These are phyloP conservation scores for Penicillium nordicum DNA, from an alignment of 2,329 filamentous ascomycete genomes.

Conservation along the genomic window DNA sequence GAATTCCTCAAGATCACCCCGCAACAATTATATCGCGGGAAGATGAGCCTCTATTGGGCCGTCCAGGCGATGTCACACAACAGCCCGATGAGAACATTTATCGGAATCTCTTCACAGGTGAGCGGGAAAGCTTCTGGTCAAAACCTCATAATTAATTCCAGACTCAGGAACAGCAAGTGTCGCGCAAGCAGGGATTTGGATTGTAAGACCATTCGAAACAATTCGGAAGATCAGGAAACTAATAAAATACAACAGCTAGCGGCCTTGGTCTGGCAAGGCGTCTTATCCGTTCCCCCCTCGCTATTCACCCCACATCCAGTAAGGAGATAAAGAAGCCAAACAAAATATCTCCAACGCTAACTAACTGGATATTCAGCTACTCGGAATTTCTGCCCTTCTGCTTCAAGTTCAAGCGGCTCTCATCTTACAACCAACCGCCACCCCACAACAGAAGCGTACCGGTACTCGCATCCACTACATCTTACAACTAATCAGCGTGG, in stretches of 20 bases:
- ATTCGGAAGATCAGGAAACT: not conserved
- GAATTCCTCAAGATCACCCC: constrained; percentile 56
- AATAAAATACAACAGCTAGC: constrained; percentile 51
- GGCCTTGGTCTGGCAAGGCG: constrained; percentile 71
- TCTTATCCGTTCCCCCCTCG: constrained; percentile 68
- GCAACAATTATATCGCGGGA: constrained; percentile 47
- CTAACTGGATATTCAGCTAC: constrained; percentile 44
- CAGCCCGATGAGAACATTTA: constrained; percentile 60
- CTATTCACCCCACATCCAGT: constrained; percentile 90
- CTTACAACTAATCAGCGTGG: constrained; percentile 58
- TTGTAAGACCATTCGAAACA: constrained; percentile 47
- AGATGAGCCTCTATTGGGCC: constrained; percentile 68
- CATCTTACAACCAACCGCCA: constrained; percentile 81
- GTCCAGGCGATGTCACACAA: constrained; percentile 71
- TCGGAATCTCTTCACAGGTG: constrained; percentile 73
- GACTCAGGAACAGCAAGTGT: constrained; percentile 70
- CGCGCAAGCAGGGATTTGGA: constrained; percentile 72
- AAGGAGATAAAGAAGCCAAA: constrained; percentile 36
- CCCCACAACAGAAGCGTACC: constrained; percentile 65
- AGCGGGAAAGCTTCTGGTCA: constrained; percentile 18
- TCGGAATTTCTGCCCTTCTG: constrained; percentile 58
- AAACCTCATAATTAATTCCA: not conserved
- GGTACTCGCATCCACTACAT: constrained; percentile 64
- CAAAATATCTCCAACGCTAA: not conserved
- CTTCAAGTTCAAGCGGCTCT: constrained; percentile 76